Evolutionary conservation across 2,329 filamentous ascomycete genomes (phyloP), one percentile per base, ranked within the genome.

Genomic region (Elsinoe perseae): DNA sequence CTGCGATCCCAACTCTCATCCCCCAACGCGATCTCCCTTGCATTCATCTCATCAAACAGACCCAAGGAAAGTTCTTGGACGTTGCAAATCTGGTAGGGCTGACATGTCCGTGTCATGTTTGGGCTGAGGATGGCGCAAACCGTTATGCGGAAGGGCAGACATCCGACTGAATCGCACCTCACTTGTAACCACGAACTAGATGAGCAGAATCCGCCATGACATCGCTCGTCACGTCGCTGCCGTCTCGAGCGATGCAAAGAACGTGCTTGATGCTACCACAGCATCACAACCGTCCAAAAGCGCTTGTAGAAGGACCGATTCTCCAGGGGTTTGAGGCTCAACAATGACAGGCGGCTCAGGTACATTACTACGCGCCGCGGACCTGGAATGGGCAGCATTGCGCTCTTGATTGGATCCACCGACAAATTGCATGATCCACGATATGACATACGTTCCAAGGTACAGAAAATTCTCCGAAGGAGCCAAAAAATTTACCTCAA

Each of bases 31-130:
- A 30, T 14, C 28, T 27, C 7, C 43, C 2, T 28, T 25, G 7
- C 43, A 28, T 20, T 10, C 20, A 25, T 28, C 20, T 25, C 43
- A n/a, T n/a, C 14, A 4, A 14, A 6, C 43, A 30, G 44, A 23
- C 44, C 44, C 6, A 14, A 12, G 27, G 27, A 50, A 32, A 23
- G 27, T 23, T 43, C 16, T 28, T 30, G 16, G 27, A 28, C 44
- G 44, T 50, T 32, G n/a, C n/a, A 50, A n/a, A 44, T 32, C 44
- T 32, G 23, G n/a, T 32, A 50, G 44, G 44, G 27, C 44, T 16
- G 16, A 50, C 25, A 28, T n/a, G 43, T 48, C 27, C 43, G 43
- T 32, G 43, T 48, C 23, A 32, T 30, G n/a, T 5, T 14, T 25
- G 16, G 27, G 27, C 44, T 30, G 44, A 16, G n/a, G 44, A 30